Base-by-base conservation (phyloP, 2,329 filamentous ascomycete genomes). In the Xylariaceae sp. region DNA sequence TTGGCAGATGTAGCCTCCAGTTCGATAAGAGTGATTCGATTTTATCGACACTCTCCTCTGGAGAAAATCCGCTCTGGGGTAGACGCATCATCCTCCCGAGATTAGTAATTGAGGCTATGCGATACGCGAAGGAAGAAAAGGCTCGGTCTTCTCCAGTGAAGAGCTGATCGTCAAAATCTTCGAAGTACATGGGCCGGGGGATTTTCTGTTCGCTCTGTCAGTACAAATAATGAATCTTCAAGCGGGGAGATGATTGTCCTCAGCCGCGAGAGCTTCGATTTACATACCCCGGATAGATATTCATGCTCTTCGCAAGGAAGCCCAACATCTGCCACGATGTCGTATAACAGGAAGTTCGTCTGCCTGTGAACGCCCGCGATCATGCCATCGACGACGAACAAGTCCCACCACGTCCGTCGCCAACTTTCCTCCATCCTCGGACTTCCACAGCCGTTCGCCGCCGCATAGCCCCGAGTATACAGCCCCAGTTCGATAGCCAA, bases 401-500 rank as follows among this genome's bases (percentile, higher is more conserved):
- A 57, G 46, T 79, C 88, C 89, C 89, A 96, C 88, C 88, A 96
- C 1, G 88, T 96, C 42, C 89, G 74, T 13, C 88, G 76, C 76
- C 87, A 83, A 58, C 83, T 86, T 61, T 96, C 89, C 57, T 90
- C 85, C 3, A 89, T 59, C 2, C 88, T 69, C 0, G 77, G 70
- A 43, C 83, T 76, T 4, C 78, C 77, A 18, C 72, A 68, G 12
- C 83, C 81, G 51, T 87, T 69, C 4, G 71, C 62, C 0, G 70
- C 63, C 1, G 87, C 81, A 58, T 80, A 94, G 0, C 74, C 70
- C 33, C 76, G 70, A 8, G 76, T 77, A 56, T 94, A 81, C 61
- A 96, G 74, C 0, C 84, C 83, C 16, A 95, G 72, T 40, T 88
- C 78, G 8, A 94, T 65, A 2, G 88, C 85, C 32, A 90, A 61